Percentiles rank a stretch among this genome's conserved stretches.
Evolutionary conservation across 345 rosid species (phyloP).

Genomic region (Clausena lansium): DNA sequence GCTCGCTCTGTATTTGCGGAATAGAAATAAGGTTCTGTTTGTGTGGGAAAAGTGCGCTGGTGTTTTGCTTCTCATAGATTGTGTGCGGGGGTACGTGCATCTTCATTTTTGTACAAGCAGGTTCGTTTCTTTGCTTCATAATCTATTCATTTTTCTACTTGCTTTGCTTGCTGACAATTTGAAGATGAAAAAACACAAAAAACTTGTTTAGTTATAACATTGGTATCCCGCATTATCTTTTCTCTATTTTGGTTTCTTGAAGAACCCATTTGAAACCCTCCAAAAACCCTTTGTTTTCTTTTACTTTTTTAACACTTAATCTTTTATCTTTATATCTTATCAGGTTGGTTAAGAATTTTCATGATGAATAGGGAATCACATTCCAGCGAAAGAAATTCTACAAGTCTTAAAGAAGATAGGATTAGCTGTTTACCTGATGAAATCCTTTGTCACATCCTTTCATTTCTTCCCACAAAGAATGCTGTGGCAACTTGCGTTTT

Average conservation of each 20-base stretch:
- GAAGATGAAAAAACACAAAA: no score
- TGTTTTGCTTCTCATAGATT: no score
- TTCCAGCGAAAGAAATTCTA: neutral
- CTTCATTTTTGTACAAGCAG: no score
- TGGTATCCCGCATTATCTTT: neutral
- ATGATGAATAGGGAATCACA: neutral
- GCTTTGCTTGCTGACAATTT: no score
- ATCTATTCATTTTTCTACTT: neutral
- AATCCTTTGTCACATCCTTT: constrained; percentile 15
- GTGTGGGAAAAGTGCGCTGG: no score
- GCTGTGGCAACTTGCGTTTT: neutral
- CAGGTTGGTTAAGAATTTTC: neutral
- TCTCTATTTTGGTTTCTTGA: neutral
- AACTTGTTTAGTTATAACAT: no score
- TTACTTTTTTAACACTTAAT: no score
- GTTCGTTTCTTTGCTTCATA: neutral
- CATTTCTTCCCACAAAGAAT: neutral
- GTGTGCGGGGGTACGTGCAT: no score
- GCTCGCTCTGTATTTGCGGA: no score
- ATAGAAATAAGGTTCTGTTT: no score
- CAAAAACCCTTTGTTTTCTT: neutral
- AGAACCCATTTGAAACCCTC: neutral
- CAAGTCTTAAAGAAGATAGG: neutral
- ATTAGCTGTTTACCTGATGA: constrained; percentile 4
- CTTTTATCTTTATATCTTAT: no score